Conservation (phyloP, 2,329 filamentous ascomycete species). For the Aspergillus pseudoviridinutans region DNA sequence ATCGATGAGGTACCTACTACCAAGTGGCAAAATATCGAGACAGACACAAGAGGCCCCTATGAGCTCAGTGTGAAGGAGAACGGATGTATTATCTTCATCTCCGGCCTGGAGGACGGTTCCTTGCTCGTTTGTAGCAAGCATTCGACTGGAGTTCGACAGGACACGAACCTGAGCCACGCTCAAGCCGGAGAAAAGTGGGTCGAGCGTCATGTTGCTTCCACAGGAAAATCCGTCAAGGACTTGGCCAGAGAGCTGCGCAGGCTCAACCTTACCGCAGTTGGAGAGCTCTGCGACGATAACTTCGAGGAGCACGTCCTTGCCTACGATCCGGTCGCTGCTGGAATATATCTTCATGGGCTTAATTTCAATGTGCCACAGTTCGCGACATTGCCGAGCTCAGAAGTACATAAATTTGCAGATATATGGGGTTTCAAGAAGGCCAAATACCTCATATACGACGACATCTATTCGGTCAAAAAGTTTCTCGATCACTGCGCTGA, state of each 20-base stretch:
- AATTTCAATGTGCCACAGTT: constrained; percentile 95
- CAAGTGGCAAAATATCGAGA: constrained; percentile 73
- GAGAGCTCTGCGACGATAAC: constrained; percentile 89
- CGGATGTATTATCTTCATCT: constrained; percentile 98
- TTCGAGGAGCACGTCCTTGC: constrained; percentile 97
- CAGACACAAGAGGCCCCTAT: constrained; percentile 77
- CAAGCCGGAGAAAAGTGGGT: constrained; percentile 77
- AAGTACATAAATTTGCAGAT: constrained; percentile 87
- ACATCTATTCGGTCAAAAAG: constrained; percentile 66
- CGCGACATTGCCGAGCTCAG: constrained; percentile 72
- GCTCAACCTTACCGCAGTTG: constrained; percentile 90
- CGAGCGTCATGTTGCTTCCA: constrained; percentile 68
- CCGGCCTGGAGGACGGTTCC: constrained; percentile 82
- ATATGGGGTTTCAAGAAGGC: constrained; percentile 93
- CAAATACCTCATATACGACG: constrained; percentile 71
- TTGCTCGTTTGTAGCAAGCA: constrained; percentile 98
- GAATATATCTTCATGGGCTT: constrained; percentile 91
- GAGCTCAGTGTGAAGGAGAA: constrained; percentile 98
- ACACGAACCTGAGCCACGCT: constrained; percentile 74
- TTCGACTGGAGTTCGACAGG: constrained; percentile 77
- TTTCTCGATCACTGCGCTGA: constrained; percentile 85
- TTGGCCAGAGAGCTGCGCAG: constrained; percentile 70
- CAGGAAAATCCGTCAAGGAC: constrained; percentile 75
- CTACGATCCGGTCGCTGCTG: constrained; percentile 76
- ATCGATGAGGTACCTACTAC: constrained; percentile 76